Conservation (phyloP, 257 asterid species). For the Thymus mandschuricus region DNA sequence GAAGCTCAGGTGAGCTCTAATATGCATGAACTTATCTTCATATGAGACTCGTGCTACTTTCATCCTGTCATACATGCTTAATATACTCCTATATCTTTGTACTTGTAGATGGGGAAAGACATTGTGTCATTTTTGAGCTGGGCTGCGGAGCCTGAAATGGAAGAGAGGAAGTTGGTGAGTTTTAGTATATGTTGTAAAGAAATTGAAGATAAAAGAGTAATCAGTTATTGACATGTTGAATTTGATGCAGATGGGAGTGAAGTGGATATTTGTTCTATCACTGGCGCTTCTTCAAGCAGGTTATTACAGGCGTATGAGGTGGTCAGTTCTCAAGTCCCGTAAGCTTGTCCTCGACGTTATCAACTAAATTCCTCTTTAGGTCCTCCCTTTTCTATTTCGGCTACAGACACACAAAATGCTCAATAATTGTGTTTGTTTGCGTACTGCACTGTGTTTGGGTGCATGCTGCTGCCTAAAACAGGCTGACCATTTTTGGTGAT, state of each 20-base stretch:
- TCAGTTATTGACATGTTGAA: background rate
- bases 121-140: slow-evolving; percentile 67
- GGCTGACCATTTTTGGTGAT: slow-evolving; percentile 32
- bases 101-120: slow-evolving; percentile 80
- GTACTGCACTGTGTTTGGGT: slow-evolving; percentile 11
- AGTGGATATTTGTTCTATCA: slow-evolving; percentile 79
- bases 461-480: slow-evolving; percentile 18
- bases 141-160: slow-evolving; percentile 96
- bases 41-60: background rate
- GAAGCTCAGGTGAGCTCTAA: slow-evolving; percentile 65
- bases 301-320: slow-evolving; percentile 72
- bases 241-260: slow-evolving; percentile 74
- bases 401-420: background rate
- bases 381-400: background rate
- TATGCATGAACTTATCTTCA: slow-evolving; percentile 2
- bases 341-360: slow-evolving; percentile 80
- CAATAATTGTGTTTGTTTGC: slow-evolving; percentile 33
- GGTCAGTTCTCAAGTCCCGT: slow-evolving; percentile 79
- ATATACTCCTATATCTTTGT: slow-evolving; percentile 18
- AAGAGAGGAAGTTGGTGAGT: slow-evolving; percentile 79
- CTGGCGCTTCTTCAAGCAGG: slow-evolving; percentile 84
- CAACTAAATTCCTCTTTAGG: slow-evolving; percentile 41
- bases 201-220: background rate
- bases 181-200: background rate
- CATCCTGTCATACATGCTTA: background rate